Conservation (phyloP, 306 rosid genomes). For the Lathyrus sativus region DNA sequence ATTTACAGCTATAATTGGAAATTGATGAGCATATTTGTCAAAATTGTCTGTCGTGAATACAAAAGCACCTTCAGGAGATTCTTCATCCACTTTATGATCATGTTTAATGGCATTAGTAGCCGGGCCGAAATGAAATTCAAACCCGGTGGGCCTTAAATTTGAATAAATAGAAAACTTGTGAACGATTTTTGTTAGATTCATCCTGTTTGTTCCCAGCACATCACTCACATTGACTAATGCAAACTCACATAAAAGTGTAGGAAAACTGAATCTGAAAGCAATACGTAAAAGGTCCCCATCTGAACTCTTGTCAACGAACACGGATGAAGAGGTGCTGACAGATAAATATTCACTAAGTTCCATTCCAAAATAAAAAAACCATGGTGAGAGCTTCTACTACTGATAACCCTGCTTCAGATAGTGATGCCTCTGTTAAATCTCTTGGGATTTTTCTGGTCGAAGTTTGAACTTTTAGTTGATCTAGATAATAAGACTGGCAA, state of each 20-base stretch:
- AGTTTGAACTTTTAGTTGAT: no score
- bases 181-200: conserved; percentile 90
- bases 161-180: conserved; percentile 84
- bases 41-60: conserved; percentile 55
- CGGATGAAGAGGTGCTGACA: conserved; percentile 80
- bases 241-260: conserved; percentile 93
- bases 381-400: conserved; percentile 82
- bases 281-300: conserved; percentile 91
- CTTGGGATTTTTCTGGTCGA: conserved; percentile 99
- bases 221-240: conserved; percentile 89
- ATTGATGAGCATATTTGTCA: conserved; percentile 65
- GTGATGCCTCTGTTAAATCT: conserved; percentile 95
- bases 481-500: no score
- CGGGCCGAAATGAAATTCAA: conserved; percentile 76
- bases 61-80: conserved; percentile 64
- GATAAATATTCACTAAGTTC: conserved; percentile 82
- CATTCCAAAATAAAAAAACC: conserved; percentile 97
- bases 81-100: conserved; percentile 72
- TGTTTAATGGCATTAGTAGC: conserved; percentile 62
- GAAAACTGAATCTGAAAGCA: conserved; percentile 90
- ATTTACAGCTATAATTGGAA: conserved; percentile 71
- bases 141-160: conserved; percentile 70
- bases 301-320: conserved; percentile 85
- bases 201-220: conserved; percentile 91
- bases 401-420: conserved; percentile 98